Conservation (phyloP, 108 stramenopile genomes). For the Pelagomonas calceolata region DNA sequence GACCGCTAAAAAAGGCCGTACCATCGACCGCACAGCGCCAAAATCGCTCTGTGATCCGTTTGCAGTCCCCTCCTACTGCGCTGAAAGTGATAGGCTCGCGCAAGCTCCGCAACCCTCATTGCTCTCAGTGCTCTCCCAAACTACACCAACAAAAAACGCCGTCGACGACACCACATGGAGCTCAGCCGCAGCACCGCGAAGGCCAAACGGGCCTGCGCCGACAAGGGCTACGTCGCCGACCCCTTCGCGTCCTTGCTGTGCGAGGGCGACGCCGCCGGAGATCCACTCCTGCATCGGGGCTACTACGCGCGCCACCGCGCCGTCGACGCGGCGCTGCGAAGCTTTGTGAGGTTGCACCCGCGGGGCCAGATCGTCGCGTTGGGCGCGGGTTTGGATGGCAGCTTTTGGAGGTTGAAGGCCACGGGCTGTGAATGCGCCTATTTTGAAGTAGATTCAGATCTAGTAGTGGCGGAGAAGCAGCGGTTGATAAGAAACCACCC, state of each 20-base stretch:
- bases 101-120: too few relatives aligned
- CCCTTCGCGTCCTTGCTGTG: not conserved
- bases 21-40: too few relatives aligned
- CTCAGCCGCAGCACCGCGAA: not conserved
- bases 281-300: not conserved
- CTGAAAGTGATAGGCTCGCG: too few relatives aligned
- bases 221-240: not conserved
- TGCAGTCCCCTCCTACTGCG: too few relatives aligned
- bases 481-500: not conserved
- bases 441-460: not conserved
- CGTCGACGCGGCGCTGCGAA: not conserved
- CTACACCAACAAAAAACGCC: too few relatives aligned
- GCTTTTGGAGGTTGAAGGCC: not conserved
- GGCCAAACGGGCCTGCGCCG: not conserved
- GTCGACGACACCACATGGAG: not conserved
- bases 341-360: not conserved
- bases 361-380: not conserved
- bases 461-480: not conserved
- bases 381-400: not conserved
- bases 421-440: not conserved
- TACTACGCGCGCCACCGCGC: not conserved
- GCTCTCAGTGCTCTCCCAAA: too few relatives aligned
- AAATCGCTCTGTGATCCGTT: too few relatives aligned
- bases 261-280: not conserved
- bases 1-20: too few relatives aligned